Base-by-base conservation (phyloP, 2,329 filamentous ascomycete species). In the Fragosphaeria purpurea region DNA sequence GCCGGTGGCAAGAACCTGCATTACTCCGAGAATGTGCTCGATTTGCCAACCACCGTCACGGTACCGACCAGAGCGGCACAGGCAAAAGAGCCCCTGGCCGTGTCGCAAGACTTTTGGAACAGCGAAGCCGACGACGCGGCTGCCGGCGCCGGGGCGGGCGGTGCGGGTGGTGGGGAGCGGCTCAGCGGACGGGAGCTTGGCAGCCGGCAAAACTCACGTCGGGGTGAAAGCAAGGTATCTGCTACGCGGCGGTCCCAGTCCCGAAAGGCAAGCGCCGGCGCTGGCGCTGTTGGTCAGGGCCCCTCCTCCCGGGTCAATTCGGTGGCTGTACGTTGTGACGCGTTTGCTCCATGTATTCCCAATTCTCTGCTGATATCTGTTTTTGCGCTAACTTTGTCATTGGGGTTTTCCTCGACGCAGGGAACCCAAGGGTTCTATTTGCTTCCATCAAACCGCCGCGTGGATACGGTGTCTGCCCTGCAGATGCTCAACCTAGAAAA, bases 401-500 rank as follows among this genome's bases (percentile, higher is more conserved):
- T 22, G 22, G 22, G 2, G 22, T 22, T 22, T 22, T 22, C 22
- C 22, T 22, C 22, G 22, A 22, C 22, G 22, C 22, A 22, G 22
- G 22, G 22, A 22, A 12, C 56, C 8, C 60, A 63, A 34, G 75
- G 76, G 1, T 73, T 82, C 47, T 81, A 77, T 58, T 65, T 78
- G 37, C 60, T 74, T 13, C 73, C 72, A 7, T 78, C 77, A 2
- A 74, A 76, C 57, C 75, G 76, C 38, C 77, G 75, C 10, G 68
- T 82, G 33, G 80, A 84, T 58, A 72, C 79, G 5, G 78, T 85
- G 34, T 83, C 80, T 13, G 76, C 91, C 6, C 72, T 93, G 40
- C 88, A 95, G 62, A 93, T 96, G 80, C 78, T 95, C 33, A 91
- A 93, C 55, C 79, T 97, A 1, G 93, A 97, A 67, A 90, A 93